Conservation (phyloP, 306 rosid species). For the Hylodesmum podocarpum region DNA sequence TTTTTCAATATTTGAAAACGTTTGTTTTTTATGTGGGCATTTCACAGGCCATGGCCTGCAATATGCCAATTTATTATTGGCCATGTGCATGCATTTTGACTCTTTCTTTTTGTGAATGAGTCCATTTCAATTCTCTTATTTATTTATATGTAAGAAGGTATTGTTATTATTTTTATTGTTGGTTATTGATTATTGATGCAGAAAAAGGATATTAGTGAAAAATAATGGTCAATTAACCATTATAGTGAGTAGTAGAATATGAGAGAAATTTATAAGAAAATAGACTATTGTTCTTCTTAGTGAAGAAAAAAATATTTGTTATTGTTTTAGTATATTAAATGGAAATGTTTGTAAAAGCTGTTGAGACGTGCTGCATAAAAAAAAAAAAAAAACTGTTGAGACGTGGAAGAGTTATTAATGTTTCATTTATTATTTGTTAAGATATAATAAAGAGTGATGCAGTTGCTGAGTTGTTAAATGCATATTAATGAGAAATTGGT, state of each 20-base stretch:
- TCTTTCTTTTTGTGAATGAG: constrained; percentile 10
- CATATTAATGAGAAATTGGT: neutral
- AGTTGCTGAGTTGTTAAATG: neutral
- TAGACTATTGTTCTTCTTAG: no score
- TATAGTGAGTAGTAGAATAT: neutral
- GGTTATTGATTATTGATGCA: neutral
- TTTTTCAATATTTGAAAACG: constrained; percentile 6
- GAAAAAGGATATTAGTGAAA: neutral
- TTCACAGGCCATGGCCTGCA: constrained; percentile 26
- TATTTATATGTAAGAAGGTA: neutral
- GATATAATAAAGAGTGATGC: neutral
- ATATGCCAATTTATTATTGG: neutral
- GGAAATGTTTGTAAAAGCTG: neutral
- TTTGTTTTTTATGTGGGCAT: neutral
- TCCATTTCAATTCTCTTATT: neutral
- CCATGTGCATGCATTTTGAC: constrained; percentile 6
- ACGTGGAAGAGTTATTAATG: constrained; percentile 7
- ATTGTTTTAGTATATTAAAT: neutral
- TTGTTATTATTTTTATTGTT: neutral
- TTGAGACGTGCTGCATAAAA: constrained; percentile 14
- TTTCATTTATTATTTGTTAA: neutral
- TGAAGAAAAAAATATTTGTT: no score
- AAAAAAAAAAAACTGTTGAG: constrained; percentile 2
- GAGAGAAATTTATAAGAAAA: neutral
- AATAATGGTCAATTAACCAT: neutral